Percentiles rank a stretch among this genome's conserved stretches.
phyloP scores from a whole-genome alignment of 192 early-diverging fungal species.

The Coemansia interrupta region DNA sequence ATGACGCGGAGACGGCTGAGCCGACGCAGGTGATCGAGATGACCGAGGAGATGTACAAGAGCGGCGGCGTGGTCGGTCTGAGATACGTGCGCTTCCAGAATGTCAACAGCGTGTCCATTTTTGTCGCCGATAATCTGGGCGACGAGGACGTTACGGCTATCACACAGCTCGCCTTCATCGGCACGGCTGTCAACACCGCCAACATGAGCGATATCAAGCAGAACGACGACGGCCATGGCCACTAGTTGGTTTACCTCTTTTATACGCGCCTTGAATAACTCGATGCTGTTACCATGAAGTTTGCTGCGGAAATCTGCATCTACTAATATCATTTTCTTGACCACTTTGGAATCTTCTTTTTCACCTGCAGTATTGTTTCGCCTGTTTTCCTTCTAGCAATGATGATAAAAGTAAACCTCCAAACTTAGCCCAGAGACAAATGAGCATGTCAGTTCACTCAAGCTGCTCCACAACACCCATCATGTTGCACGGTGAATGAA shows the following conservation, averaged over 20 bases:
- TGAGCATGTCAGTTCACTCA: no score
- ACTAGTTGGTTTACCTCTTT: no score
- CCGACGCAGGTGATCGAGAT: conserved; percentile 76
- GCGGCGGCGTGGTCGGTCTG: conserved; percentile 65
- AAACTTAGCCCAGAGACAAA: no score
- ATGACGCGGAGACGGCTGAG: conserved; percentile 74
- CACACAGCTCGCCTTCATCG: conserved; percentile 76
- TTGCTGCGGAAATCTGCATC: no score
- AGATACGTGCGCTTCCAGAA: conserved; percentile 94
- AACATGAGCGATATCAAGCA: conserved; percentile 53
- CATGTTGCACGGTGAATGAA: not conserved
- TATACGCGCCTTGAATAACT: not conserved
- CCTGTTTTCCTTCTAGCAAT: no score
- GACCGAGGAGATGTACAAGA: conserved; percentile 64
- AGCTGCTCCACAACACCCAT: no score
- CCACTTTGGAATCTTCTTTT: no score
- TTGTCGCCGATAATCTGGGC: conserved; percentile 82
- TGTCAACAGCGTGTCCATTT: conserved; percentile 76
- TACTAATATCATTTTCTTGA: no score
- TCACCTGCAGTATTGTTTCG: no score
- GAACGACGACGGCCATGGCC: conserved; percentile 31
- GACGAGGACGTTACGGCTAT: conserved; percentile 81
- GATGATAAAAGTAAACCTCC: no score
- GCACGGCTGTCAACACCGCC: conserved; percentile 61
- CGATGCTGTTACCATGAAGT: not conserved